Percentiles rank a stretch among this genome's conserved stretches.
phyloP scores from a whole-genome alignment of 768 basidiomycete species.

The Multifurca ochricompacta region DNA sequence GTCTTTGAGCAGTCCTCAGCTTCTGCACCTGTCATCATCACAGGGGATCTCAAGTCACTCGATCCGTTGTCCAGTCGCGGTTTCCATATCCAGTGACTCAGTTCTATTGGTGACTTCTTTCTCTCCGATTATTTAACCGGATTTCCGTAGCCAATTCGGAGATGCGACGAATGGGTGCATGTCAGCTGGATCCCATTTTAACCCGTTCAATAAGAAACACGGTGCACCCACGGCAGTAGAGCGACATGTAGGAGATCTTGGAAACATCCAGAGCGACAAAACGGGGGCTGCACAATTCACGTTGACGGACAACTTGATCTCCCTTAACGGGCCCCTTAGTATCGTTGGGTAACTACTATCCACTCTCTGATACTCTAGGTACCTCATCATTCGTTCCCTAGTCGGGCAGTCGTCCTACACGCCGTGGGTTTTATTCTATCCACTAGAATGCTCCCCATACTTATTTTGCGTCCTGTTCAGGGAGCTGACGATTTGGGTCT shows the following conservation, averaged over 20 bases:
- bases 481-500: constrained; percentile 76
- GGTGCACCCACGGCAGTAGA: constrained; percentile 49
- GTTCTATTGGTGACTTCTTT: background rate
- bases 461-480: constrained; percentile 27
- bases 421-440: constrained; percentile 34
- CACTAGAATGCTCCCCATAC: background rate
- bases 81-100: constrained; percentile 73
- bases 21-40: constrained; percentile 48
- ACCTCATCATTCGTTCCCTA: constrained; percentile 22
- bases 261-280: constrained; percentile 60
- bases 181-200: constrained; percentile 72
- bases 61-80: constrained; percentile 53
- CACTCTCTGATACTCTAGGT: background rate
- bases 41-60: constrained; percentile 54
- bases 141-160: constrained; percentile 38
- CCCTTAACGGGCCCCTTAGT: constrained; percentile 58
- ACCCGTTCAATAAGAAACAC: constrained; percentile 58
- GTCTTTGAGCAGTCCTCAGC: constrained; percentile 50
- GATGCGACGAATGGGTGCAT: constrained; percentile 59
- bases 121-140: background rate
- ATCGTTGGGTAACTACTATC: constrained; percentile 56
- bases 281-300: constrained; percentile 50
- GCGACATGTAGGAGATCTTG: constrained; percentile 71
- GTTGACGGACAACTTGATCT: constrained; percentile 52
- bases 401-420: constrained; percentile 71